Evolutionary conservation across 2,329 filamentous ascomycete species (phyloP).

Genomic region (Aphanoascus verrucosus): DNA sequence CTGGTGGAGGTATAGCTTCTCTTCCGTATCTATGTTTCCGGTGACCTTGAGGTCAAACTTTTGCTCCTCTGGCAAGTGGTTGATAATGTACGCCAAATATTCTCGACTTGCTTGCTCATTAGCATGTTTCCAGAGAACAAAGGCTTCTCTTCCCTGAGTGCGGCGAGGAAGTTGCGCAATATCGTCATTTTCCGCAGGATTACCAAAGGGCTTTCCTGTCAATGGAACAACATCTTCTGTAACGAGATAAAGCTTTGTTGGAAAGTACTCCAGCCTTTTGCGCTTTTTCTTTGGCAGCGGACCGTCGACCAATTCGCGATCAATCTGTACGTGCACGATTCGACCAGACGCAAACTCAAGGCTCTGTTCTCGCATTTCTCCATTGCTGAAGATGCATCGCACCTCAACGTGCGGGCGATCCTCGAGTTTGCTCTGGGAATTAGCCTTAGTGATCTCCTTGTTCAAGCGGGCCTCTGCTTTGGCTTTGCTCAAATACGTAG

Average conservation of each 20-base stretch:
- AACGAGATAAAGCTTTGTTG: constrained; percentile 12
- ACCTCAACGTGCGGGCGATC: constrained; percentile 11
- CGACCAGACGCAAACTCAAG: constrained; percentile 13
- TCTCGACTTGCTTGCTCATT: constrained; percentile 11
- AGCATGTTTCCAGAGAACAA: constrained; percentile 6
- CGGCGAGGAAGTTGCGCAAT: background rate
- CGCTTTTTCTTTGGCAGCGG: background rate
- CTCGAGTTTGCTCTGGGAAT: constrained; percentile 2
- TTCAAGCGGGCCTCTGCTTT: constrained; percentile 11
- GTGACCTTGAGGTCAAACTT: constrained; percentile 7
- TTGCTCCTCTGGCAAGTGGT: background rate
- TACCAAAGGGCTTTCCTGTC: background rate
- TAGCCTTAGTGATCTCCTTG: background rate
- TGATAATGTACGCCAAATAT: constrained; percentile 9
- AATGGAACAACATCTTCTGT: constrained; percentile 4
- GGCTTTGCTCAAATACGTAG: constrained; percentile 3
- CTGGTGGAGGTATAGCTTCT: constrained; percentile 9
- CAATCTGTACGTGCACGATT: constrained; percentile 3
- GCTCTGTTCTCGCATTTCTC: constrained; percentile 3
- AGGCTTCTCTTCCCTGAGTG: constrained; percentile 2
- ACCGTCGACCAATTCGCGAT: constrained; percentile 8
- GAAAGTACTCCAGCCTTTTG: constrained; percentile 10
- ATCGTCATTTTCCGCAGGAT: background rate
- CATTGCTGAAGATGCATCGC: constrained; percentile 8
- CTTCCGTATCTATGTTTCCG: constrained; percentile 12